phyloP scores from a whole-genome alignment of 768 basidiomycete genomes.

The Paxillus involutus region DNA sequence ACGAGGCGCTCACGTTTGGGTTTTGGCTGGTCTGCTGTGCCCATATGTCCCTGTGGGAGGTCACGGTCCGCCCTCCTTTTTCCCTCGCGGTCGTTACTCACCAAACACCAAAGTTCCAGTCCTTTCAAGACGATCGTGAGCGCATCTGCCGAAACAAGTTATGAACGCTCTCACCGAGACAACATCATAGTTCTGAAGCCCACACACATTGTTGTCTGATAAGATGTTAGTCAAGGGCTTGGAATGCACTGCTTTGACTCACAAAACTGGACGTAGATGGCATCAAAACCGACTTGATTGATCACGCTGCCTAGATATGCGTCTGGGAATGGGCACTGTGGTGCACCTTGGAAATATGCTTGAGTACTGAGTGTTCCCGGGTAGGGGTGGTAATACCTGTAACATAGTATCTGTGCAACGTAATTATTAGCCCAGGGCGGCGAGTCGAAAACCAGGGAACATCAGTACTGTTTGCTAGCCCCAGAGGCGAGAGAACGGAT shows the following conservation, averaged over 20 bases:
- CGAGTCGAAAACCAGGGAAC: not conserved
- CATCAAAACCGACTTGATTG: constrained; percentile 61
- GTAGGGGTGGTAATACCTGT: constrained; percentile 37
- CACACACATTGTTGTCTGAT: constrained; percentile 45
- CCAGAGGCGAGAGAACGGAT: constrained; percentile 26
- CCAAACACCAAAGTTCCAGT: constrained; percentile 43
- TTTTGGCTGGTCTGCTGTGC: constrained; percentile 42
- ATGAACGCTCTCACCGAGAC: constrained; percentile 45
- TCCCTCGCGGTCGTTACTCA: constrained; percentile 9
- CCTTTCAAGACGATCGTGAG: constrained; percentile 31
- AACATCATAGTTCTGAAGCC: constrained; percentile 48
- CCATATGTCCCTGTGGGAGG: constrained; percentile 44
- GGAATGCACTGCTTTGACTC: not conserved
- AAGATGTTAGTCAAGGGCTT: not conserved
- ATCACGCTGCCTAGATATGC: constrained; percentile 57
- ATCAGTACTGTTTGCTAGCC: constrained; percentile 19
- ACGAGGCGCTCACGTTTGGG: constrained; percentile 30
- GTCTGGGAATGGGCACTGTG: constrained; percentile 68
- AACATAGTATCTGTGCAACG: constrained; percentile 54
- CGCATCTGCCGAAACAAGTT: not conserved
- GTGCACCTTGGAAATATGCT: constrained; percentile 17
- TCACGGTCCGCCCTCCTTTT: constrained; percentile 1
- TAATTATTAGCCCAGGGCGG: constrained; percentile 1
- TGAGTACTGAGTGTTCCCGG: not conserved
- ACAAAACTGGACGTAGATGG: constrained; percentile 78